Evolutionary conservation across 192 early-diverging fungal genomes (phyloP), one percentile per base, ranked within the genome.

Genomic region (Backusella liffmaniae): DNA sequence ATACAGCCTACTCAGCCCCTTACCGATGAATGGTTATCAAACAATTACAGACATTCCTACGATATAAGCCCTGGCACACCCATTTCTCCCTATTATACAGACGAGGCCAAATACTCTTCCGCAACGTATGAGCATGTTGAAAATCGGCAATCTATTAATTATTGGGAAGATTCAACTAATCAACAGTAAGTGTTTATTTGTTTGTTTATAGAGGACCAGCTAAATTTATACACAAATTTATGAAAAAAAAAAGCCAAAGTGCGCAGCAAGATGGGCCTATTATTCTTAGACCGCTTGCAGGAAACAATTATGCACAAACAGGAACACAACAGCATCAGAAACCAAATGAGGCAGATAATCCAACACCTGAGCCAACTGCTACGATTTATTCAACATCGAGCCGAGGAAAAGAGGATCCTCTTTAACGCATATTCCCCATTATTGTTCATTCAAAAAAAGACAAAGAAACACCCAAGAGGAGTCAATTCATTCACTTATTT

Each of bases 231-330:
- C 6, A 62, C 56, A n/a, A 62, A 39, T 12, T 21, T 26, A 62
- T 29, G 10, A 62, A 62, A 62, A 26, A 26, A 32, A 23, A 59
- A 59, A 56, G 56, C 9, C 56, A 59, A 59, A 59, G 23, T 59
- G 56, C 56, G 56, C 56, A 59, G 56, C 56, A 59, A 26, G 56
- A 59, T 9, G 26, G 56, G 23, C 56, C 56, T 10, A 59, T 59
- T 59, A 59, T 59, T 26, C 56, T 59, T 59, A 59, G 56, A 59
- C 56, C 56, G 26, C 56, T 59, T 59, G 56, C 56, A 23, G 56
- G 56, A 62, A 62, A 62, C 21, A 62, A 62, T 62, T 10, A 62
- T 62, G 56, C 56, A 62, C 56, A 62, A 62, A 62, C 56, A 62
- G 56, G 56, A 29, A 29, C 26, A 62, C 56, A 62, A 13, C 56